Percentiles rank a stretch among this genome's conserved stretches.
Evolutionary conservation across 176 grass and related monocot species (phyloP).

Genomic region (Dactylis glomerata): DNA sequence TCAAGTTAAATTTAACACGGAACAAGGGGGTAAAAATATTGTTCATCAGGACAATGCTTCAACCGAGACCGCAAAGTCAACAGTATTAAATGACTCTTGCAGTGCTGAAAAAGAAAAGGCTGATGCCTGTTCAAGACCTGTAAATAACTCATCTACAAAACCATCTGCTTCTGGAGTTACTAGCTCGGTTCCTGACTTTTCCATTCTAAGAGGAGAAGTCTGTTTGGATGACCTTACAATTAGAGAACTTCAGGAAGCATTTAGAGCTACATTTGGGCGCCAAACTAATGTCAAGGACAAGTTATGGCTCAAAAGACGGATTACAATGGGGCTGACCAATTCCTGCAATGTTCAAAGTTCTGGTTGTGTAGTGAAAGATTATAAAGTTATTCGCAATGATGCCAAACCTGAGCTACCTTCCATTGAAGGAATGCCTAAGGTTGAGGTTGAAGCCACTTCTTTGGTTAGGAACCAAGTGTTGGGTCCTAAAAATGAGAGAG

Average conservation of each 20-base stretch:
- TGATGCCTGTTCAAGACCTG: conserved; percentile 47
- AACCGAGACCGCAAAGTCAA: conserved; percentile 53
- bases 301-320: conserved; percentile 95
- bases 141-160: conserved; percentile 37
- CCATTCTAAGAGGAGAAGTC: conserved; percentile 76
- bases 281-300: conserved; percentile 98
- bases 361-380: conserved; percentile 75
- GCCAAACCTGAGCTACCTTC: conserved; percentile 22
- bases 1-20: conserved; percentile 24
- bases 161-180: conserved; percentile 56
- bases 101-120: conserved; percentile 65
- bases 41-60: conserved; percentile 53
- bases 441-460: conserved; percentile 28
- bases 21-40: conserved; percentile 27
- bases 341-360: conserved; percentile 83
- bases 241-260: conserved; percentile 94
- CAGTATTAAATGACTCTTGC: conserved; percentile 49
- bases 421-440: conserved; percentile 9
- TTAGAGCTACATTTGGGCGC: conserved; percentile 86
- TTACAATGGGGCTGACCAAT: conserved; percentile 91
- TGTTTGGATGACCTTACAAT: conserved; percentile 89
- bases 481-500: conserved; percentile 30
- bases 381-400: conserved; percentile 55
- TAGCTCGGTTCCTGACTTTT: conserved; percentile 77
- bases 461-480: conserved; percentile 41